Evolutionary conservation across 805 yeast species (phyloP), one percentile per base, ranked within the genome.

Genomic region (Cyberlindnera galapagoensis): DNA sequence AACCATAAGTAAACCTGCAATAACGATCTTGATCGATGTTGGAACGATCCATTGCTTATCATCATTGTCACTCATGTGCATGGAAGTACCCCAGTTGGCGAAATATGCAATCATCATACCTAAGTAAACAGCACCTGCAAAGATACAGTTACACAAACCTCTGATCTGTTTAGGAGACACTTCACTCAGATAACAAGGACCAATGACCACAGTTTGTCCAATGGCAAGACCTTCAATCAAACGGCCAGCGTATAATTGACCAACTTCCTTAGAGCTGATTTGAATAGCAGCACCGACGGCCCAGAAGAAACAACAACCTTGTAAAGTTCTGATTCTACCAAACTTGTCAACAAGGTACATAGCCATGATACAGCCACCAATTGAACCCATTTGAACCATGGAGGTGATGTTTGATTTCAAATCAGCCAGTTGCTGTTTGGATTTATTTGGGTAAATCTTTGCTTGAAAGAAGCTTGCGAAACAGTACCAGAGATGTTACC

Each of bases 361-460:
- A 2, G 76, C 69, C 18, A 73, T 31, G 12, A 72, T 36, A 10
- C 75, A 55, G 14, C 80, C 80, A 18, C 67, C 74, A 22, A 71
- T 61, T 8, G 71, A 63, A 7, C 76, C 76, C 17, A 73, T 47
- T 43, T 71, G 76, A 9, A 72, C 78, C 78, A 74, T 74, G 9
- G 76, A 55, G 5, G 71, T 62, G 41, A 74, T 72, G 46, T 70
- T 73, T 6, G 76, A 67, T 40, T 62, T 62, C 40, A 67, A 50
- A 38, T 65, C 56, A 5, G 75, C 76, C 13, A 62, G 28, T 7
- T 60, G 49, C 5, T 45, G 20, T 6, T 41, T 53, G 4, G 65
- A 30, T 39, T 61, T 61, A 21, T 40, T 41, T 3, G 56, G 45
- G 44, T 69, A 44, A 71, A 70, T 28, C 51, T 47, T 11, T 47